phyloP scores from a whole-genome alignment of 2,329 filamentous ascomycete species.

The Xylaria sp. region DNA sequence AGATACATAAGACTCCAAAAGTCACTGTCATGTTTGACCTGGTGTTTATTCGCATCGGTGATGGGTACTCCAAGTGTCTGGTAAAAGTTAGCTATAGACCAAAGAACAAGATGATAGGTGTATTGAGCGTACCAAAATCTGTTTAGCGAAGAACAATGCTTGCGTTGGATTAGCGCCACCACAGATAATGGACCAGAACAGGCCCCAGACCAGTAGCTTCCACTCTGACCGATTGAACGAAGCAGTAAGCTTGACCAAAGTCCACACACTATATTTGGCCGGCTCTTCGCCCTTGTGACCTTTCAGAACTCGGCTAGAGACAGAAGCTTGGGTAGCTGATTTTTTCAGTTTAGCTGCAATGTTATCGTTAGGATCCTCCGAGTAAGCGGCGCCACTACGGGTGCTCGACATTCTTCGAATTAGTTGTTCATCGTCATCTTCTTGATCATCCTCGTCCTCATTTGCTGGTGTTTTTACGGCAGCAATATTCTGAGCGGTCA shows the following conservation, averaged over 20 bases:
- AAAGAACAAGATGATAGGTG: conserved; percentile 10
- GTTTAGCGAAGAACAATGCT: conserved; percentile 88
- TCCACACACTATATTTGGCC: conserved; percentile 75
- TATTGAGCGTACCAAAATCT: conserved; percentile 75
- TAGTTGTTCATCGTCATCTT: conserved; percentile 52
- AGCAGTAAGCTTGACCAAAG: conserved; percentile 80
- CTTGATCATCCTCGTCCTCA: conserved; percentile 62
- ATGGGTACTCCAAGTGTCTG: conserved; percentile 53
- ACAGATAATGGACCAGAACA: conserved; percentile 78
- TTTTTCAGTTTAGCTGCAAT: conserved; percentile 67
- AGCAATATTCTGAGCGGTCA: conserved; percentile 87
- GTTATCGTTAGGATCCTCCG: conserved; percentile 70
- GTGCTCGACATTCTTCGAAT: conserved; percentile 59
- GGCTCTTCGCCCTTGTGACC: conserved; percentile 61
- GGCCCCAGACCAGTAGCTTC: conserved; percentile 75
- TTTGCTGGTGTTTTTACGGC: conserved; percentile 63
- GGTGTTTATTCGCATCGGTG: conserved; percentile 59
- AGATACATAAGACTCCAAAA: conserved; percentile 93
- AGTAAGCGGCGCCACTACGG: conserved; percentile 52
- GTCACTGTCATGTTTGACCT: conserved; percentile 75
- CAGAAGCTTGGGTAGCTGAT: conserved; percentile 65
- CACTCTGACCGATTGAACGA: conserved; percentile 82
- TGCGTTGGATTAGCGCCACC: conserved; percentile 82
- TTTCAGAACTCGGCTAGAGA: conserved; percentile 77
- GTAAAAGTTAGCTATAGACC: conserved; percentile 26